Percentiles rank a stretch among this genome's conserved stretches.
Conservation (phyloP, 2,329 filamentous ascomycete species). For the Fonsecaea multimorphosa region DNA sequence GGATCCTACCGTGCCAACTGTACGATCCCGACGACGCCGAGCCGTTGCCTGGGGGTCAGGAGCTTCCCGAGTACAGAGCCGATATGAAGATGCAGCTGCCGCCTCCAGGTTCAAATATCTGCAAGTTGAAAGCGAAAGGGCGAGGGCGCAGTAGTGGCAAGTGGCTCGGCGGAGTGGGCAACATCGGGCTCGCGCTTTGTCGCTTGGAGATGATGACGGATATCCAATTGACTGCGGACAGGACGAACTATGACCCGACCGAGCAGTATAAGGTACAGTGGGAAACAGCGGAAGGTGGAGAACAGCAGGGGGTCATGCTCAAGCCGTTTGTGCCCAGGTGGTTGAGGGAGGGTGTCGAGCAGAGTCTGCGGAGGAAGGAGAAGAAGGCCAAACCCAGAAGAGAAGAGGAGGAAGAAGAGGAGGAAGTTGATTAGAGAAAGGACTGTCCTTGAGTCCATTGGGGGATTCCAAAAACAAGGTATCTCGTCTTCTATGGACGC, state of each 20-base stretch:
- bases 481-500: not conserved
- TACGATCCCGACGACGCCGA: conserved; percentile 59
- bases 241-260: conserved; percentile 63
- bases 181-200: conserved; percentile 85
- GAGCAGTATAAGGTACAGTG: conserved; percentile 68
- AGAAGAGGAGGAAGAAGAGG: conserved; percentile 36
- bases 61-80: conserved; percentile 47
- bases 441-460: not conserved
- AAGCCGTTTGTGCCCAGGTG: conserved; percentile 87
- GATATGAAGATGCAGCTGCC: conserved; percentile 41
- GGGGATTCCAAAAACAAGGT: not conserved
- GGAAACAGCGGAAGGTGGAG: conserved; percentile 46
- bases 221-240: conserved; percentile 71
- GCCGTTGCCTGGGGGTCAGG: conserved; percentile 52
- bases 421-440: conserved; percentile 26
- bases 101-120: conserved; percentile 58
- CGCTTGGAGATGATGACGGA: conserved; percentile 91
- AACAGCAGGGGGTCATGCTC: conserved; percentile 59
- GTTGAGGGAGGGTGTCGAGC: conserved; percentile 54
- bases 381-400: conserved; percentile 30
- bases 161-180: conserved; percentile 78
- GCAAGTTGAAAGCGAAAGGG: conserved; percentile 53
- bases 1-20: conserved; percentile 79
- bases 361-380: conserved; percentile 37
- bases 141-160: conserved; percentile 77